Evolutionary conservation across 768 basidiomycete genomes (phyloP), one percentile per base, ranked within the genome.

Genomic region (Mycena alexandri): DNA sequence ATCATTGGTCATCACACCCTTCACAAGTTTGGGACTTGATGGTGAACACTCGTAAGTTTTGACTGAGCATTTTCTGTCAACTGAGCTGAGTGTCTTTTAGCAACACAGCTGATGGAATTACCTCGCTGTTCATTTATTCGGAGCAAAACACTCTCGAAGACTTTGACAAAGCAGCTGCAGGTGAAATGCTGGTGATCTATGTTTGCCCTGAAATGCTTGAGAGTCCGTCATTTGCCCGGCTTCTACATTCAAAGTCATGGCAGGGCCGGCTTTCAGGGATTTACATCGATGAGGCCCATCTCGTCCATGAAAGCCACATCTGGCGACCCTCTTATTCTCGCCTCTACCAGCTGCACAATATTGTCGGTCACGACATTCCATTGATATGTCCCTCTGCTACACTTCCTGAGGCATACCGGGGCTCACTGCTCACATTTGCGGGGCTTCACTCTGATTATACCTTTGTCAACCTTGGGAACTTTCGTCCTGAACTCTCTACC

Each of bases 161-260:
- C n/a, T 68, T 74, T 21, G 63, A 66, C 17, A 14, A 47, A 8
- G 61, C 67, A 3, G 72, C 72, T 12, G 5, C 21, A 5, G 73
- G 63, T 3, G 63, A 59, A 0, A 71, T 61, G 63, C 63, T 57
- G 2, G 64, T 76, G 2, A 24, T 75, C 11, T 76, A 73, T 61
- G 68, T 67, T 0, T 76, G 75, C 46, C 68, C 71, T 0, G 75
- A 76, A 50, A 76, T 76, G 75, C 71, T 75, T 25, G 73, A 76
- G 41, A 74, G 66, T n/a, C n/a, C n/a, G n/a, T n/a, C n/a, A n/a
- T n/a, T n/a, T n/a, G n/a, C n/a, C n/a, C n/a, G n/a, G n/a, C 64
- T 75, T 14, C 19, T 75, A 0, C 63, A 74, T 55, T 71, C 73
- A 0, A 33, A 52, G 4, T 54, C 65, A 17, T 76, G 71, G 59